Conservation (phyloP, 2,329 filamentous ascomycete species). For the Catunica adiposa region DNA sequence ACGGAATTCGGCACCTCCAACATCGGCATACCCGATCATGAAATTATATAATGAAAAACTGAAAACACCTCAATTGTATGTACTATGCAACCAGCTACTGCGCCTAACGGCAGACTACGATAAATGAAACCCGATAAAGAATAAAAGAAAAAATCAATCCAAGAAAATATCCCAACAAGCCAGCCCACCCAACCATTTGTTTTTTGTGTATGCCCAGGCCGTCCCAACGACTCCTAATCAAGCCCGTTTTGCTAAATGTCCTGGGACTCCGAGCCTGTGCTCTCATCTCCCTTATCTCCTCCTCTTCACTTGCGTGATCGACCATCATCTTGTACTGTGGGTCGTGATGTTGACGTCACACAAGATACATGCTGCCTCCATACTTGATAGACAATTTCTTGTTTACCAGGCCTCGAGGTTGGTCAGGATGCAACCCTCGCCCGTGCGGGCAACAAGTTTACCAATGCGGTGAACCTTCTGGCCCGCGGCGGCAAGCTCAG, state of each 20-base stretch:
- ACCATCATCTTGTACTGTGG: neutral
- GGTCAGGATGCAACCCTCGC: constrained; percentile 16
- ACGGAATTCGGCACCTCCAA: neutral
- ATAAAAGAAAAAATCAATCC: neutral
- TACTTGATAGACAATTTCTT: neutral
- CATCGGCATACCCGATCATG: neutral
- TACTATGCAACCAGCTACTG: neutral
- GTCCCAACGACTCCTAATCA: neutral
- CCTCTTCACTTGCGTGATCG: neutral
- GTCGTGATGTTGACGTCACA: neutral
- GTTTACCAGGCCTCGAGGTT: constrained; percentile 14
- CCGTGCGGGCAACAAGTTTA: constrained; percentile 42
- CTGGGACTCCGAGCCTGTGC: neutral
- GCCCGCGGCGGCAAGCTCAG: constrained; percentile 46
- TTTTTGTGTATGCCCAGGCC: neutral
- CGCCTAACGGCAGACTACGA: neutral
- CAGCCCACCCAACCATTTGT: neutral
- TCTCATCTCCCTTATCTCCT: neutral
- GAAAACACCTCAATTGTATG: neutral
- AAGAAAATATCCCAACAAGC: neutral
- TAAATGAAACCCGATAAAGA: neutral
- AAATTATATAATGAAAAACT: neutral
- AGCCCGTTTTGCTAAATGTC: neutral
- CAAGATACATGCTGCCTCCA: neutral
- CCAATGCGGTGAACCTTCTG: constrained; percentile 70